Conservation (phyloP, 2,329 filamentous ascomycete genomes). For the Ceratocystis lukuohia region DNA sequence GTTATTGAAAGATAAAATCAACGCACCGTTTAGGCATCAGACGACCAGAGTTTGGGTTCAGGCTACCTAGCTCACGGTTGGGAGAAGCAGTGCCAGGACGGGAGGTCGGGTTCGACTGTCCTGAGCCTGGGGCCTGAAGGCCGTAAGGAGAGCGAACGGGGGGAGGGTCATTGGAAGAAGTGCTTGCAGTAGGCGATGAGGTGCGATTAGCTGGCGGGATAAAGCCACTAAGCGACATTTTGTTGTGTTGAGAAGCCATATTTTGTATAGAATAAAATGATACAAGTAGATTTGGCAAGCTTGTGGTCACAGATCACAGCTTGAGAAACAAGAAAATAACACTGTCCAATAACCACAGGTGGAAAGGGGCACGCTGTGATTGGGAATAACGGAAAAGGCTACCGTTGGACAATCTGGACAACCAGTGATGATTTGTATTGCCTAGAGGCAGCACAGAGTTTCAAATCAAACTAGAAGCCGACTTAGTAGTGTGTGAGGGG, state of each 20-base stretch:
- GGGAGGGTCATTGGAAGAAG: slow-evolving; percentile 64
- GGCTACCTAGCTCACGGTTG: slow-evolving; percentile 62
- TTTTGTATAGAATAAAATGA: slow-evolving; percentile 1
- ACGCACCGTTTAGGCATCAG: slow-evolving; percentile 86
- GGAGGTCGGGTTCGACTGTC: slow-evolving; percentile 45
- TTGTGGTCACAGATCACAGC: slow-evolving; percentile 14
- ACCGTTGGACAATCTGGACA: background rate
- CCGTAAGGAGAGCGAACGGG: slow-evolving; percentile 61
- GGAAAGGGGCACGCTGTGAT: background rate
- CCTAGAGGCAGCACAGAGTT: background rate
- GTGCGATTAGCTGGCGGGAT: slow-evolving; percentile 58
- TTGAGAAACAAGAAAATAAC: slow-evolving; percentile 2
- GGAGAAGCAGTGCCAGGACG: slow-evolving; percentile 90
- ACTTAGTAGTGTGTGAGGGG: background rate
- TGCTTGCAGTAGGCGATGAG: slow-evolving; percentile 64
- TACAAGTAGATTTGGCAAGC: slow-evolving; percentile 8
- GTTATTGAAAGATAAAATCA: slow-evolving; percentile 8
- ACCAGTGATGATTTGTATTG: background rate
- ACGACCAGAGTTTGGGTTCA: slow-evolving; percentile 44
- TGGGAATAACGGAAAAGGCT: background rate
- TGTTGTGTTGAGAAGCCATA: slow-evolving; percentile 16
- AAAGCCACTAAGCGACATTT: slow-evolving; percentile 65
- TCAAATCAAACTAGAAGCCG: background rate
- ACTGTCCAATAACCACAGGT: background rate
- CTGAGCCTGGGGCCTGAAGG: slow-evolving; percentile 44